phyloP scores from a whole-genome alignment of 257 asterid species.

The Primulina tabacum region DNA sequence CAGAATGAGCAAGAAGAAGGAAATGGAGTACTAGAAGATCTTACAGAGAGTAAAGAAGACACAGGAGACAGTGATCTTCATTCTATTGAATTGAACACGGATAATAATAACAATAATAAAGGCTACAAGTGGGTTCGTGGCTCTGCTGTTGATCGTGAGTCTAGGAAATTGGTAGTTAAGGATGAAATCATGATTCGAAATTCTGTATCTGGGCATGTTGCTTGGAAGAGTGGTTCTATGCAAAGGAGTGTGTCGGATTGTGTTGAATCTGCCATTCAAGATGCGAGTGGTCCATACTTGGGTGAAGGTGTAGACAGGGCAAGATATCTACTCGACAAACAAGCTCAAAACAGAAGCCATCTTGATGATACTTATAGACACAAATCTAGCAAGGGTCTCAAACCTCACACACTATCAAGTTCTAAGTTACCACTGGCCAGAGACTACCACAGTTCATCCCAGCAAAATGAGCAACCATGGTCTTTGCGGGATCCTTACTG shows the following conservation, averaged over 20 bases:
- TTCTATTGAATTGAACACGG: conserved; percentile 55
- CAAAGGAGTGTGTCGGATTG: conserved; percentile 69
- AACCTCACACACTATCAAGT: conserved; percentile 41
- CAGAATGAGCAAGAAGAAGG: conserved; percentile 40
- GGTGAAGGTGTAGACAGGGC: conserved; percentile 38
- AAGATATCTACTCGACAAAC: conserved; percentile 41
- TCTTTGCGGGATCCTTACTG: conserved; percentile 40
- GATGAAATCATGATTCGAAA: conserved; percentile 44
- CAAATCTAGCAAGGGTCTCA: conserved; percentile 52
- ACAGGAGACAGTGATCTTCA: conserved; percentile 72
- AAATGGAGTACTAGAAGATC: conserved; percentile 48
- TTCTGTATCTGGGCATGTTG: conserved; percentile 41
- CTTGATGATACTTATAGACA: conserved; percentile 45
- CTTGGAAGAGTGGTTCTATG: conserved; percentile 45
- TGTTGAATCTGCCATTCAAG: conserved; percentile 48
- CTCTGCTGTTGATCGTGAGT: conserved; percentile 29
- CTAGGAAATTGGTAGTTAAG: conserved; percentile 31
- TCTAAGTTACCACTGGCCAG: conserved; percentile 39
- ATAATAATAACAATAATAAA: conserved; percentile 26
- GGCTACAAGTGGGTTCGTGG: conserved; percentile 41
- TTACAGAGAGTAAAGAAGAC: conserved; percentile 40
- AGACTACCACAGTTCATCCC: conserved; percentile 39
- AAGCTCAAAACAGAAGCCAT: conserved; percentile 47
- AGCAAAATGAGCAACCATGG: conserved; percentile 53
- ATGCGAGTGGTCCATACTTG: conserved; percentile 27